A percentile compares a stretch with the other conserved stretches of the same genome.
Conservation (phyloP, 1,284 basidiomycete species). For the Melampsora larici-populina region DNA sequence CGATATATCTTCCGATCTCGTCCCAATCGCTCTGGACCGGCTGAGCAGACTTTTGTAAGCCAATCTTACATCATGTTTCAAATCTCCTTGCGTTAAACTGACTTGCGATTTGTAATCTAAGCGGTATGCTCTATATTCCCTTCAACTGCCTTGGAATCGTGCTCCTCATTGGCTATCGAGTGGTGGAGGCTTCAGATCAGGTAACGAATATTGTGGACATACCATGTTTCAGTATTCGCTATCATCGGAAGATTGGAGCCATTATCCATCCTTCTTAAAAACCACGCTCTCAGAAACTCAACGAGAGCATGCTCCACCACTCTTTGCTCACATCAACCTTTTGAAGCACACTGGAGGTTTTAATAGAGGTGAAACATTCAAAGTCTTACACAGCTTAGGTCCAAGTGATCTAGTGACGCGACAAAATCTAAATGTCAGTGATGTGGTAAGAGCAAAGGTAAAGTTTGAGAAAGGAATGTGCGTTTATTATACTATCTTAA, state of each 20-base stretch:
- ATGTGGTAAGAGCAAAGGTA: background rate
- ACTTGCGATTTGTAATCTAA: background rate
- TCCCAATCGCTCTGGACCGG: background rate
- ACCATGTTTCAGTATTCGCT: conserved; percentile 7
- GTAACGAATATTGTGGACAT: background rate
- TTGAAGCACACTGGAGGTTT: background rate
- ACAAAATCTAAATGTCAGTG: background rate
- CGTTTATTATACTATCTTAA: background rate
- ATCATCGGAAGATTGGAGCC: background rate
- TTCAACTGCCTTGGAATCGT: conserved; percentile 7
- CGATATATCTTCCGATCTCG: background rate
- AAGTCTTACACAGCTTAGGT: background rate
- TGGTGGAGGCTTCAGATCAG: background rate
- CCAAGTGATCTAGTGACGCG: background rate
- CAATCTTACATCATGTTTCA: background rate
- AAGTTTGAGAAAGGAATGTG: background rate
- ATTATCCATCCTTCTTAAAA: background rate
- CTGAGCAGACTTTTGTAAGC: background rate
- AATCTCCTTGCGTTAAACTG: background rate
- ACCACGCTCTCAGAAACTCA: background rate
- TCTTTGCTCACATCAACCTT: conserved; percentile 3
- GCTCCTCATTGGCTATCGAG: conserved; percentile 2
- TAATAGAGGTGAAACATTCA: background rate
- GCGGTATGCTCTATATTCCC: background rate
- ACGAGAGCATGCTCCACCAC: background rate